Evolutionary conservation across 1,284 basidiomycete genomes (phyloP).

Genomic region (Apiotrichum siamense): DNA sequence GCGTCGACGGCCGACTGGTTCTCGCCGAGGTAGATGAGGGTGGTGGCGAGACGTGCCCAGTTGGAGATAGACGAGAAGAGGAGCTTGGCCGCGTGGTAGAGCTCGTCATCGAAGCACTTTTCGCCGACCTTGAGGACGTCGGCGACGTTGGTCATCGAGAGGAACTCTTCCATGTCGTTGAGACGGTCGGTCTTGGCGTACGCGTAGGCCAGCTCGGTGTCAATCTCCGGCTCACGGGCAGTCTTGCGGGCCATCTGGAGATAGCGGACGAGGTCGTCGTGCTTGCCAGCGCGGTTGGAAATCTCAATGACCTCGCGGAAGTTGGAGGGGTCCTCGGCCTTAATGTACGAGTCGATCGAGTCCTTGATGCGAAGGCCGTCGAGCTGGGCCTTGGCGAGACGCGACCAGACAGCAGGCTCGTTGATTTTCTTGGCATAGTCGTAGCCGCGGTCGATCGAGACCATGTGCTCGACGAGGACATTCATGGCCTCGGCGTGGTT

Average conservation of each 20-base stretch:
- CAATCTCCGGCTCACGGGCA: conserved; percentile 93
- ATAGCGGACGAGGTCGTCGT: conserved; percentile 95
- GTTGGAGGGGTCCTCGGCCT: conserved; percentile 94
- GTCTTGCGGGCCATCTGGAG: conserved; percentile 99
- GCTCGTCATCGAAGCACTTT: conserved; percentile 97
- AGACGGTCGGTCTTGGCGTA: conserved; percentile 95
- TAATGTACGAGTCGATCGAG: conserved; percentile 98
- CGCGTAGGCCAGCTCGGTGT: conserved; percentile 93
- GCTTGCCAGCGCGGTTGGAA: conserved; percentile 89
- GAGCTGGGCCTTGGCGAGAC: conserved; percentile 97
- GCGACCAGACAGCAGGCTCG: conserved; percentile 92
- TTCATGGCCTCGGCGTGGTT: conserved; percentile 93
- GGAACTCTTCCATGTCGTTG: conserved; percentile 99
- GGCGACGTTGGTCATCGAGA: conserved; percentile 97
- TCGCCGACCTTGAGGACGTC: conserved; percentile 94
- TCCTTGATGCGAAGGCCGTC: conserved; percentile 98
- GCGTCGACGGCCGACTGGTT: conserved; percentile 98
- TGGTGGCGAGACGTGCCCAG: conserved; percentile 96
- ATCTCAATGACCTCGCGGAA: conserved; percentile 97
- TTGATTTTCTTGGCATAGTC: conserved; percentile 97
- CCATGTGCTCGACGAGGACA: conserved; percentile 96
- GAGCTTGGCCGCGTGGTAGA: conserved; percentile 95
- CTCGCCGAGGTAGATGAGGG: conserved; percentile 96
- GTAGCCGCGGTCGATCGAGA: conserved; percentile 92
- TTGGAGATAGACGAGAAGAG: conserved; percentile 96